Evolutionary conservation across 75 land plant genomes (phyloP).

Genomic region (Adiantum capillusveneris): DNA sequence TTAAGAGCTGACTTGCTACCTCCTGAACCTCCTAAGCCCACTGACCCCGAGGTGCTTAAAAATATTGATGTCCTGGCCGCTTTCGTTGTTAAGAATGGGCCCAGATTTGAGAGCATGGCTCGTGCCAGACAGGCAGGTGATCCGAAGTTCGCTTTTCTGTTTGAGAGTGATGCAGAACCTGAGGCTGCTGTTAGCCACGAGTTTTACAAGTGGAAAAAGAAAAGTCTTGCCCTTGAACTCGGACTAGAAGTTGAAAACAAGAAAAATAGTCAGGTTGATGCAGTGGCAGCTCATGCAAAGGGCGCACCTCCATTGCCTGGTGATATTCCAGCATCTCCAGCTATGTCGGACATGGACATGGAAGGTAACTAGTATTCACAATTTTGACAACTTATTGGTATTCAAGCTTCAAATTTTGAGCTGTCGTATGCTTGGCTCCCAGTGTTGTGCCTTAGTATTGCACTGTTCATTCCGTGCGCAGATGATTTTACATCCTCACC

Average conservation of each 20-base stretch:
- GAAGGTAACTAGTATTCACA: constrained; percentile 20
- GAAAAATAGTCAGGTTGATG: not conserved
- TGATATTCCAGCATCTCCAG: constrained; percentile 7
- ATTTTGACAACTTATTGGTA: too few relatives aligned
- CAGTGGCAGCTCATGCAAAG: not conserved
- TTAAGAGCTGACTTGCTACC: constrained; percentile 9
- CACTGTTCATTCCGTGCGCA: too few relatives aligned
- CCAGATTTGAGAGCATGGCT: constrained; percentile 24
- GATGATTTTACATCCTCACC: constrained; percentile 18
- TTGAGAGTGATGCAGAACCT: constrained; percentile 25
- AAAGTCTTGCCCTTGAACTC: constrained; percentile 2
- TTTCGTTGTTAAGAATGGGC: constrained; percentile 35
- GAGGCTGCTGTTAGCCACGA: constrained; percentile 24
- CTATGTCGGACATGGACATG: constrained; percentile 29
- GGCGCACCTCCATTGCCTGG: not conserved
- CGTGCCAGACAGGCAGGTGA: constrained; percentile 22
- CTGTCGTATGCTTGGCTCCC: too few relatives aligned
- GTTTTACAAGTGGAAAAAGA: constrained; percentile 41
- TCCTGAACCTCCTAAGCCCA: constrained; percentile 24
- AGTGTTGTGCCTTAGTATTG: too few relatives aligned
- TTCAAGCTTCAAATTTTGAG: not conserved
- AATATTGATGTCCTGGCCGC: constrained; percentile 32
- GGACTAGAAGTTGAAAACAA: not conserved
- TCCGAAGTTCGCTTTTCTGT: constrained; percentile 37
- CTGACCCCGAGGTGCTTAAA: constrained; percentile 27